phyloP scores from a whole-genome alignment of 345 rosid genomes.

The Arabidopsis thaliana region DNA sequence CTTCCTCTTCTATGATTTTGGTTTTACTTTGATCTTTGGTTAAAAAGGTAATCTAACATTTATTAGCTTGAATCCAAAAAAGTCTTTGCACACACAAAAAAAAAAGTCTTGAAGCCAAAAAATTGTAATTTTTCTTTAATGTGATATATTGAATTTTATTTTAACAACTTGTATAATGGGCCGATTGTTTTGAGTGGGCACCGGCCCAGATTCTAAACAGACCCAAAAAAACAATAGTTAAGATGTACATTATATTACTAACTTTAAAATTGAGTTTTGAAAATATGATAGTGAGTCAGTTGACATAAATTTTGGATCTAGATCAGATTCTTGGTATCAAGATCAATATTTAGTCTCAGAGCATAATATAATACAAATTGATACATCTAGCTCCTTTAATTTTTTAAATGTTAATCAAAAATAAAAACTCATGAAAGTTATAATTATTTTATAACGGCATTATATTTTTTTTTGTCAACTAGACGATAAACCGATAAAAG shows the following conservation, averaged over 20 bases:
- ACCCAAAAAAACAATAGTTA: not conserved
- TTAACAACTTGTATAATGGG: not conserved
- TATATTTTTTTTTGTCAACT: not conserved
- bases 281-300: not conserved
- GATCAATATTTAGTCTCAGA: not conserved
- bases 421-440: not conserved
- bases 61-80: not conserved
- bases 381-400: not conserved
- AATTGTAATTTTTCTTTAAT: not conserved
- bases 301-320: not conserved
- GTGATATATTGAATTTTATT: not conserved
- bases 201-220: not conserved
- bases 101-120: not conserved
- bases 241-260: not conserved
- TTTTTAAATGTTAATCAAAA: not conserved
- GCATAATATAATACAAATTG: not conserved
- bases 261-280: not conserved
- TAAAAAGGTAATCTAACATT: not conserved
- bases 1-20: not conserved
- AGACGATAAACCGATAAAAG: not conserved
- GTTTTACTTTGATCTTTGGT: not conserved
- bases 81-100: no score
- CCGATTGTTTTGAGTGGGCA: not conserved
- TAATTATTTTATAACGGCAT: not conserved
- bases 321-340: not conserved